Conservation (phyloP, 768 basidiomycete species). For the Tylopilus subfusipes region DNA sequence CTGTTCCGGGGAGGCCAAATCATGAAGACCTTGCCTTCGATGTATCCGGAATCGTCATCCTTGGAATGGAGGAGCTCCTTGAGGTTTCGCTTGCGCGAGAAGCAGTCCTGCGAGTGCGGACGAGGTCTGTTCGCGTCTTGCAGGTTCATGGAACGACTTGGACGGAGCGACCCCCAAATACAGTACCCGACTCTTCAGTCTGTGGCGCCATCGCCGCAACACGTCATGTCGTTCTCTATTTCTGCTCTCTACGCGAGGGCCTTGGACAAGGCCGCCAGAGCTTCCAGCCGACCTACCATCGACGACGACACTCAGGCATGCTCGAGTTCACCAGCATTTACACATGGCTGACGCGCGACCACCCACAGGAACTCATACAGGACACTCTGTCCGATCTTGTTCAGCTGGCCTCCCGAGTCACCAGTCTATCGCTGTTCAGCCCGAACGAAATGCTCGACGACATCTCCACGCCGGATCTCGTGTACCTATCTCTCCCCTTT, state of each 20-base stretch:
- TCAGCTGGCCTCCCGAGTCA: conserved; percentile 49
- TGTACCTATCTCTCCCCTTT: conserved; percentile 74
- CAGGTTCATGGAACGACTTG: conserved; percentile 4
- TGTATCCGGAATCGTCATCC: conserved; percentile 36
- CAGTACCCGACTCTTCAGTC: not conserved
- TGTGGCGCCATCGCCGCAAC: conserved; percentile 2
- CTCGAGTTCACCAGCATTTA: not conserved
- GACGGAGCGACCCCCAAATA: conserved; percentile 7
- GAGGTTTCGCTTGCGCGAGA: conserved; percentile 29
- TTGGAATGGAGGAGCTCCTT: conserved; percentile 32
- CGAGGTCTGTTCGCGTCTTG: not conserved
- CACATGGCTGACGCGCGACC: conserved; percentile 7
- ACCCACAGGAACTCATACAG: conserved; percentile 54
- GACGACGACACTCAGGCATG: conserved; percentile 46
- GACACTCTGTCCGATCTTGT: conserved; percentile 55
- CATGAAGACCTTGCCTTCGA: conserved; percentile 45
- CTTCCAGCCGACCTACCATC: conserved; percentile 38
- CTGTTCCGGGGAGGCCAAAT: conserved; percentile 36
- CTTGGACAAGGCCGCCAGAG: conserved; percentile 37
- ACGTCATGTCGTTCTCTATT: conserved; percentile 31
- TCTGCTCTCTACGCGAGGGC: conserved; percentile 39
- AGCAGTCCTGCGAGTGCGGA: conserved; percentile 9
- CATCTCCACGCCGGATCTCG: conserved; percentile 69
- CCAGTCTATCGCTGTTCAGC: conserved; percentile 71
- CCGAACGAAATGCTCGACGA: conserved; percentile 82